phyloP scores from a whole-genome alignment of 495 filamentous ascomycete genomes.

The Xylaria flabelliformis region DNA sequence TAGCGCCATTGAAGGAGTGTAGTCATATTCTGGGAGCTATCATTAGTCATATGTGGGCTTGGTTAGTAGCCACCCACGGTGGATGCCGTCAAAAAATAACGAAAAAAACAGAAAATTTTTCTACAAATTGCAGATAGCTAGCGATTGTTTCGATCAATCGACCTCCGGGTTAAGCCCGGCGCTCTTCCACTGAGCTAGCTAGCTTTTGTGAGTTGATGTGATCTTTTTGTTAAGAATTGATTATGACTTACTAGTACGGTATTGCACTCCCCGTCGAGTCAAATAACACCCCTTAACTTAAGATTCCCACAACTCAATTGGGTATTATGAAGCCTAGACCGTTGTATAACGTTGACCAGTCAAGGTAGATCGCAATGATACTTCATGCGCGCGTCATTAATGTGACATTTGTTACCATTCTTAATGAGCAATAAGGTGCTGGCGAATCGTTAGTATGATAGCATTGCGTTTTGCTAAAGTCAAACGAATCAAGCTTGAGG shows the following conservation, averaged over 20 bases:
- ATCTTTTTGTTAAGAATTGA: neutral
- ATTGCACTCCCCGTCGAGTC: neutral
- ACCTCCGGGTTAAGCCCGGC: conserved; percentile 29
- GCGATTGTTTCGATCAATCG: conserved; percentile 30
- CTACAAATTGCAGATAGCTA: neutral
- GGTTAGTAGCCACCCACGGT: neutral
- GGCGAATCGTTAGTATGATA: neutral
- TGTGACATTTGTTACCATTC: neutral
- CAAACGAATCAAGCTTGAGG: neutral
- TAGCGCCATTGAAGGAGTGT: neutral
- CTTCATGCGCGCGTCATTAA: neutral
- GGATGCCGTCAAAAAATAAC: neutral
- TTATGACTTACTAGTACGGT: neutral
- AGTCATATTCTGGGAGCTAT: neutral
- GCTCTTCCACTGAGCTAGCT: conserved; percentile 29
- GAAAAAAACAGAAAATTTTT: neutral
- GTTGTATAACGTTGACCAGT: neutral
- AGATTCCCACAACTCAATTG: neutral
- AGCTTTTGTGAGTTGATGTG: conserved; percentile 4
- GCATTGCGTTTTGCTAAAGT: neutral
- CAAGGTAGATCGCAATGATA: neutral
- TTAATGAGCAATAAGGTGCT: neutral
- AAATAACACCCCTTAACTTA: neutral
- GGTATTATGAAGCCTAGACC: neutral
- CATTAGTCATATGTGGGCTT: neutral